These are phyloP conservation scores for Fraxinus floribunda DNA, from an alignment of 305 asterid species.

Conservation along the genomic window DNA sequence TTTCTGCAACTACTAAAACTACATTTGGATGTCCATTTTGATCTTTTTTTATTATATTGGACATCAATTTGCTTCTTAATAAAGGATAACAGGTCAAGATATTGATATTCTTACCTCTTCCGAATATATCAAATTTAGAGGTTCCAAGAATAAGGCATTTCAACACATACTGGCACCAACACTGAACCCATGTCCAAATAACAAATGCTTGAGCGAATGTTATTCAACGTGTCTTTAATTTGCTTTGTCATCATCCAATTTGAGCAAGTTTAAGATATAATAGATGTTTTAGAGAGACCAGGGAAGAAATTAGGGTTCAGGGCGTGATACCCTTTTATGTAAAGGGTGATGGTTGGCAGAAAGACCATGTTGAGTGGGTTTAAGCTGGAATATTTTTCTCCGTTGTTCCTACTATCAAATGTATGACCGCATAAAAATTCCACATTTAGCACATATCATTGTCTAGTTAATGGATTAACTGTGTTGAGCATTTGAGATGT, in stretches of 20 bases:
- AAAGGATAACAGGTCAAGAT: not conserved
- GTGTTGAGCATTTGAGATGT: not conserved
- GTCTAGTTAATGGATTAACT: not conserved
- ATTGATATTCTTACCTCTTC: not conserved
- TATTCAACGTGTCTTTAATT: not conserved
- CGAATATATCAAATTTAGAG: not conserved
- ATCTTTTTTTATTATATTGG: not conserved
- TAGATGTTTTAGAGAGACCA: not conserved
- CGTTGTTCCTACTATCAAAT: not conserved
- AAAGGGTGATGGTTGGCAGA: not conserved
- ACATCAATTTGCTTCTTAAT: not conserved
- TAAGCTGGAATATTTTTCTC: not conserved
- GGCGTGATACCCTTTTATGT: not conserved
- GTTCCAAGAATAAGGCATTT: not conserved
- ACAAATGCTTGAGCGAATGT: not conserved
- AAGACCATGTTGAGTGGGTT: not conserved
- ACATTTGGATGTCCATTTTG: not conserved
- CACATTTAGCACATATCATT: not conserved
- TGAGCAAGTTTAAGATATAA: not conserved
- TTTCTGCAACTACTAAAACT: not conserved
- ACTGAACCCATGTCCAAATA: not conserved
- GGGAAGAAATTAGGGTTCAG: not conserved
- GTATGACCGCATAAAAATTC: not conserved
- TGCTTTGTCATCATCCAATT: not conserved
- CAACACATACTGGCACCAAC: not conserved